Evolutionary conservation across 1,284 basidiomycete species (phyloP).

Genomic region (Ceratobasidium sp.): DNA sequence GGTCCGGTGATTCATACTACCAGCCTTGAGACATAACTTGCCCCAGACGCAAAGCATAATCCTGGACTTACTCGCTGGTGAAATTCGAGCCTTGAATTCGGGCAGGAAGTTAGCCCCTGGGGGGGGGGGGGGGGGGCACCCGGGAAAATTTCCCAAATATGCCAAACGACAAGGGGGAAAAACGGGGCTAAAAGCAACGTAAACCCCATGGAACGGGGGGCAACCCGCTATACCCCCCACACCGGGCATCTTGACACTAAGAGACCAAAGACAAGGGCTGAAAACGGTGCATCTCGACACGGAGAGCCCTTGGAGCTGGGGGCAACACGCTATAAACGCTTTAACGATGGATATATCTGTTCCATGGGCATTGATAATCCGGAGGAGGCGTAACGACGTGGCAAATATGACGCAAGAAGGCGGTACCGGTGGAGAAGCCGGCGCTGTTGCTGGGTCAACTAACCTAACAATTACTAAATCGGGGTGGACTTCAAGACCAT

Average conservation of each 20-base stretch:
- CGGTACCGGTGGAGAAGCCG: slow-evolving; percentile 27
- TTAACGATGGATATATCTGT: slow-evolving; percentile 31
- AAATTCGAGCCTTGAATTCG: slow-evolving; percentile 30
- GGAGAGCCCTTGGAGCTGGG: slow-evolving; percentile 16
- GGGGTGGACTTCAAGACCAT: slow-evolving; percentile 4
- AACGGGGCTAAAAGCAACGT: too few relatives aligned
- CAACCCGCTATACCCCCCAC: too few relatives aligned
- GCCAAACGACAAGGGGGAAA: too few relatives aligned
- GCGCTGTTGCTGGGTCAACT: not conserved
- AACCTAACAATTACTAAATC: not conserved
- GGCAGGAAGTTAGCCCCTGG: too few relatives aligned
- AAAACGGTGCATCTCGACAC: slow-evolving; percentile 37
- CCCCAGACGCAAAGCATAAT: slow-evolving; percentile 19
- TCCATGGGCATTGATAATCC: slow-evolving; percentile 25
- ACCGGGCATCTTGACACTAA: not conserved
- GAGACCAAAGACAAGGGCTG: slow-evolving; percentile 9
- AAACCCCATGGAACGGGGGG: too few relatives aligned
- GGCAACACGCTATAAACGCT: slow-evolving; percentile 12
- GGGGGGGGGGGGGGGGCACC: too few relatives aligned
- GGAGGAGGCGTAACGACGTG: slow-evolving; percentile 22
- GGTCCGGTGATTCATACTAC: too few relatives aligned
- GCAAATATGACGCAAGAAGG: slow-evolving; percentile 20
- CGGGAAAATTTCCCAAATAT: too few relatives aligned
- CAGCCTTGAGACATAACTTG: too few relatives aligned
- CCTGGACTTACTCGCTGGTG: slow-evolving; percentile 19